These are phyloP conservation scores for Botrytis deweyae DNA, from an alignment of 2,329 filamentous ascomycete species.

Conservation along the genomic window DNA sequence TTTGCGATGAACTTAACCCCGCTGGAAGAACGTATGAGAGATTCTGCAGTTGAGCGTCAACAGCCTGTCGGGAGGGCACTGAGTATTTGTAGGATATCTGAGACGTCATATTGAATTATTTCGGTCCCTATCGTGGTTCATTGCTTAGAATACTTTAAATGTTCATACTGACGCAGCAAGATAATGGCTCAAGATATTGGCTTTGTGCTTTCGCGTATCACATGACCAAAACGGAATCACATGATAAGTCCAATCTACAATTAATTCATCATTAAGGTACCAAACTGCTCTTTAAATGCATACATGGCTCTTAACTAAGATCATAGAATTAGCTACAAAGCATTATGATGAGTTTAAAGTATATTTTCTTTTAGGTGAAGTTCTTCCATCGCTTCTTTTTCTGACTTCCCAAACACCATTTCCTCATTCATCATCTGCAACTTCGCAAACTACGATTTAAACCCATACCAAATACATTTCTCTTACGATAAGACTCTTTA, in stretches of 20 bases:
- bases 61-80: neutral
- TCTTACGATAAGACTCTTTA: accelerated
- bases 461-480: no score
- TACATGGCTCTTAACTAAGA: neutral
- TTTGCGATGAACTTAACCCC: neutral
- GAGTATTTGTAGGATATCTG: neutral
- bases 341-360: neutral
- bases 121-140: neutral
- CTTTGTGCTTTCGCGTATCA: neutral
- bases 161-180: neutral
- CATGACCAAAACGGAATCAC: neutral
- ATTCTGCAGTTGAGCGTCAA: neutral
- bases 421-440: neutral
- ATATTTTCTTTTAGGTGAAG: neutral
- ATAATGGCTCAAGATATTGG: neutral
- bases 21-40: neutral
- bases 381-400: neutral
- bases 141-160: neutral
- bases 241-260: neutral
- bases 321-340: accelerated
- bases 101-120: neutral
- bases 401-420: neutral
- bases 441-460: neutral
- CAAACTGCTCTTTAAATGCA: neutral
- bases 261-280: neutral